These are phyloP conservation scores for Lasiosphaeria hispida DNA, from an alignment of 495 filamentous ascomycete species.

Conservation along the genomic window DNA sequence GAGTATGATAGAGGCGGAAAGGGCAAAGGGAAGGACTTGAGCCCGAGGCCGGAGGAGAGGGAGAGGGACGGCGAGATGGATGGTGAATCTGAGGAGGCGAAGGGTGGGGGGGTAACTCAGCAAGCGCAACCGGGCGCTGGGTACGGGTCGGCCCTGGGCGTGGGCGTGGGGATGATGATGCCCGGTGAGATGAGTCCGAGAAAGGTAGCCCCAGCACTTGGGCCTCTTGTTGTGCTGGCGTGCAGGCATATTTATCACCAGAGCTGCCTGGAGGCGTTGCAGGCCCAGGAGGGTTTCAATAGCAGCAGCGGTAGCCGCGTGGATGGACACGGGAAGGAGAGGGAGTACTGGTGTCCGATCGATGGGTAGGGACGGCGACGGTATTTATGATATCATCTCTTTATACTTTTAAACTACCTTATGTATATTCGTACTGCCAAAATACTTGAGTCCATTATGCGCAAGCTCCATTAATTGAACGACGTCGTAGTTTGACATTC, in stretches of 20 bases:
- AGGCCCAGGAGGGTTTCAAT: conserved; percentile 38
- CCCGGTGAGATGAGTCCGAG: conserved; percentile 1
- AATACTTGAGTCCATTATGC: too few species aligned
- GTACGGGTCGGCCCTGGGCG: neutral
- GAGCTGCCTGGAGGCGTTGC: conserved; percentile 55
- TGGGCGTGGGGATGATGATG: neutral
- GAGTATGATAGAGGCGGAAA: conserved; percentile 38
- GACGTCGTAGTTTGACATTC: too few species aligned
- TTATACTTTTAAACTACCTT: neutral
- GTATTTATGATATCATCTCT: conserved; percentile 13
- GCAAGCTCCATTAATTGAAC: too few species aligned
- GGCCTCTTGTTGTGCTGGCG: conserved; percentile 55
- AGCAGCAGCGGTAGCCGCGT: conserved; percentile 15
- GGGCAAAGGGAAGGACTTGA: conserved; percentile 31
- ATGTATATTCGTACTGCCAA: neutral
- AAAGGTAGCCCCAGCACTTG: conserved; percentile 34
- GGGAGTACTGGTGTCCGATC: conserved; percentile 55
- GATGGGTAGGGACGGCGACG: conserved; percentile 37
- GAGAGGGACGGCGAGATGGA: conserved; percentile 13
- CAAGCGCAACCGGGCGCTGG: too few species aligned
- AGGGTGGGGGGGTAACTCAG: neutral
- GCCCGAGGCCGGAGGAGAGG: conserved; percentile 18
- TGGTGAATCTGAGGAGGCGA: conserved; percentile 12
- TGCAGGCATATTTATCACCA: conserved; percentile 65
- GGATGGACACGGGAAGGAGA: conserved; percentile 39